Evolutionary conservation across 148 eudicot species (phyloP), one percentile per base, ranked within the genome.

Genomic region (Heliamphora exappendiculata): DNA sequence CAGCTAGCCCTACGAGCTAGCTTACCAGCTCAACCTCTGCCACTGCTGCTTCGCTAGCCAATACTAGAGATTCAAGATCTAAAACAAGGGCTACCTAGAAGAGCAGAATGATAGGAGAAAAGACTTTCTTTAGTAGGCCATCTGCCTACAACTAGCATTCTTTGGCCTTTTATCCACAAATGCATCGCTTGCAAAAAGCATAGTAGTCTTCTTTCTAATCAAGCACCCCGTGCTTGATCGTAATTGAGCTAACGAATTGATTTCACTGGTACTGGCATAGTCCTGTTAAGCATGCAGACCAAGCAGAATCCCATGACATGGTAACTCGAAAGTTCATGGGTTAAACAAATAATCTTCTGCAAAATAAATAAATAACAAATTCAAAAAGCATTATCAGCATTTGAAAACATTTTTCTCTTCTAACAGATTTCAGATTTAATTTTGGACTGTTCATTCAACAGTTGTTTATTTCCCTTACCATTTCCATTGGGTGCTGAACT

Each of bases 401-500:
- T 45, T 69, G 19, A 16, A 69, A 44, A 12, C 34, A 69, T 72
- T 39, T 34, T 34, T 8, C 39, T 72, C 62, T 72, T 34, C 45
- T 31, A 12, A 19, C 17, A 71, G 44, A 12, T 4, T n/a, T 51
- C 0, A 12, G 13, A 9, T 50, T 4, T 9, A 41, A 34, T 20
- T 70, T 71, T 50, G 75, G 29, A 42, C 3, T 5, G 60, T 31
- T 42, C 26, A 31, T 47, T 45, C 33, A 16, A 17, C 36, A 44
- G 51, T 37, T 69, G n/a, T 16, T 29, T 29, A 58, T 50, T 3
- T 68, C 62, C 62, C 51, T 70, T 70, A 70, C 74, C 45, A 51
- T 72, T 72, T 34, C 8, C 28, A 49, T 20, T 0, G n/a, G 11
- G 2, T 13, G 47, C 19, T 55, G 64, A 73, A 17, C 20, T 53